Percentiles rank a stretch among this genome's conserved stretches.
These are phyloP conservation scores for Neurospora terricola DNA, from an alignment of 495 filamentous ascomycete genomes.

Conservation along the genomic window DNA sequence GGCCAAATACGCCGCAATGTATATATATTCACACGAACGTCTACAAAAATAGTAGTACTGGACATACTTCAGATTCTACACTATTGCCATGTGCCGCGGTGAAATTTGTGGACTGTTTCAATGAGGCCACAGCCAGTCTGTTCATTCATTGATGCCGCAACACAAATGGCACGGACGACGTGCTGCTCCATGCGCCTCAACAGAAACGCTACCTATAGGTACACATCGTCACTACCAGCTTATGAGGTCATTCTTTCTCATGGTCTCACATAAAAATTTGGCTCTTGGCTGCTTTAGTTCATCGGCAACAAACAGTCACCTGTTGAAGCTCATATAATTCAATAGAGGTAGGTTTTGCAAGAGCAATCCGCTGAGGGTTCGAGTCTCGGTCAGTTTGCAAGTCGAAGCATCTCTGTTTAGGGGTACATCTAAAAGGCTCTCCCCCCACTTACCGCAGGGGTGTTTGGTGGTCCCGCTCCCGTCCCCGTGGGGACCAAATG, in stretches of 20 bases:
- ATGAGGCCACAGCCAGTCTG: not conserved
- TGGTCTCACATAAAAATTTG: not conserved
- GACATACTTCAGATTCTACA: not conserved
- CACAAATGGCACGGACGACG: not conserved
- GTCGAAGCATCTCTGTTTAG: not conserved
- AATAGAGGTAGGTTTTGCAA: not conserved
- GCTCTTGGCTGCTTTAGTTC: not conserved
- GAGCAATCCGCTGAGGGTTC: not conserved
- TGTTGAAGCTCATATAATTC: not conserved
- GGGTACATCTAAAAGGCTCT: not conserved
- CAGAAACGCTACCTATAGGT: not conserved
- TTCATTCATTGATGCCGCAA: not conserved
- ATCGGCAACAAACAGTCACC: not conserved
- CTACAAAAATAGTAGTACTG: not conserved
- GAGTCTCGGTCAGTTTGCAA: not conserved
- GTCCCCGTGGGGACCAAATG: not conserved
- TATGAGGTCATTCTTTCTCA: not conserved
- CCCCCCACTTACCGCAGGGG: not conserved
- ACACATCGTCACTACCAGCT: not conserved
- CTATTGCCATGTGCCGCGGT: not conserved
- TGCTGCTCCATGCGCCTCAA: not conserved
- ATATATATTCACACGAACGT: not conserved
- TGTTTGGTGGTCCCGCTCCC: not conserved
- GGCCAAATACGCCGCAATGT: not conserved
- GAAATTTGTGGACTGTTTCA: not conserved